Conservation (phyloP, 306 rosid genomes). For the Trifolium fragiferum region DNA sequence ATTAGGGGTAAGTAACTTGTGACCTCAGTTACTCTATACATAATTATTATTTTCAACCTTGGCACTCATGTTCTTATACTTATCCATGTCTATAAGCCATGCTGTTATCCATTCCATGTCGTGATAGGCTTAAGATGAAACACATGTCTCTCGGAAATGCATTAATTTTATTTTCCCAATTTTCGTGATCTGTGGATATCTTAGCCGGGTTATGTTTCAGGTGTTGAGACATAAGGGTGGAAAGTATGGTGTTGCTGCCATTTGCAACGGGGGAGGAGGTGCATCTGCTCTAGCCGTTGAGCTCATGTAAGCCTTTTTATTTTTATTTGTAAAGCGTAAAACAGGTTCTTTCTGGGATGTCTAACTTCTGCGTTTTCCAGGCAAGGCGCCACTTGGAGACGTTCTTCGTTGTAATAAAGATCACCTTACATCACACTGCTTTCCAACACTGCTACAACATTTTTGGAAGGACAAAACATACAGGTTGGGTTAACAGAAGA, state of each 20-base stretch:
- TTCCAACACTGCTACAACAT: background rate
- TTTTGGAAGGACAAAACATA: conserved; percentile 3
- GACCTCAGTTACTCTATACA: conserved; percentile 28
- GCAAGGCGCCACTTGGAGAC: conserved; percentile 53
- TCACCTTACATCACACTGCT: conserved; percentile 17
- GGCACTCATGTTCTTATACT: conserved; percentile 3
- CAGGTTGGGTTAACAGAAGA: conserved; percentile 25
- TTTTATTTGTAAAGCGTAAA: background rate
- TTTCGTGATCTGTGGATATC: conserved; percentile 24
- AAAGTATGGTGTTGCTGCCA: conserved; percentile 77
- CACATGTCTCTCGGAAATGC: background rate
- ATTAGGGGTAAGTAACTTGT: conserved; percentile 83
- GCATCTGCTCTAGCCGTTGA: conserved; percentile 93
- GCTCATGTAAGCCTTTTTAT: conserved; percentile 63
- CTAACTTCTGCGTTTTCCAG: conserved; percentile 57
- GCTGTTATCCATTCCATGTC: conserved; percentile 3
- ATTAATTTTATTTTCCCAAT: background rate
- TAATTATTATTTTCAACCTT: conserved; percentile 15
- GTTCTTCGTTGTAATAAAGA: conserved; percentile 54
- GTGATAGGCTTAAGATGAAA: conserved; percentile 29
- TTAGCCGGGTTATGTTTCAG: conserved; percentile 54
- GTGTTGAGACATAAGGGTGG: conserved; percentile 80
- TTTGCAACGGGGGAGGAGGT: conserved; percentile 98
- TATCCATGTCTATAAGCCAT: conserved; percentile 5
- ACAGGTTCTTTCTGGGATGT: background rate